phyloP scores from a whole-genome alignment of 2,329 filamentous ascomycete genomes.

The Stylonectria norvegica region DNA sequence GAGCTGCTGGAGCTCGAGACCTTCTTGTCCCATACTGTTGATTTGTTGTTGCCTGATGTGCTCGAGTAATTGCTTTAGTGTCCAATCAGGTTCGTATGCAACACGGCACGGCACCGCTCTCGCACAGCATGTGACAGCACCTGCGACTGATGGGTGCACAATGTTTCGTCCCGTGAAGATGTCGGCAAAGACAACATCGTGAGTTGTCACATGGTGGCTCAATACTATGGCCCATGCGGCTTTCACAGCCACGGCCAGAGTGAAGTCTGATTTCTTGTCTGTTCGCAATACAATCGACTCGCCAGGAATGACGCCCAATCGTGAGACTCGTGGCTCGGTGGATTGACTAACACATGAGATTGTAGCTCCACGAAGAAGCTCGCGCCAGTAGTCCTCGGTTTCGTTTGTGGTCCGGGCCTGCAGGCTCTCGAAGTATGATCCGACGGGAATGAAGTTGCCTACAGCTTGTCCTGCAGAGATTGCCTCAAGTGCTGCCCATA shows the following conservation, averaged over 20 bases:
- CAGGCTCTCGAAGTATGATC: background rate
- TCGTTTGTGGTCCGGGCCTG: background rate
- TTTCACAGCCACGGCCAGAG: background rate
- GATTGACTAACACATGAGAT: background rate
- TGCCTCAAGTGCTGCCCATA: background rate
- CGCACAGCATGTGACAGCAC: background rate
- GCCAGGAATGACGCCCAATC: background rate
- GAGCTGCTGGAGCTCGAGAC: background rate
- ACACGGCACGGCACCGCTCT: background rate
- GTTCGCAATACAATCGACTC: background rate
- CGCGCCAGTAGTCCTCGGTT: background rate
- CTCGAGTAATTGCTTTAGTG: background rate
- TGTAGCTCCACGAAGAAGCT: background rate
- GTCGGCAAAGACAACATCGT: slow-evolving; percentile 1
- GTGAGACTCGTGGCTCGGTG: background rate
- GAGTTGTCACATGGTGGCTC: background rate
- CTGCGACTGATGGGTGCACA: background rate
- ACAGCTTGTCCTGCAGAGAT: background rate
- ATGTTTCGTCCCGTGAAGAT: background rate
- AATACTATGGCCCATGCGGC: slow-evolving; percentile 1
- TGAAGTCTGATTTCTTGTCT: background rate
- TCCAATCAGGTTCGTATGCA: slow-evolving; percentile 1
- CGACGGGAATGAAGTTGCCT: background rate
- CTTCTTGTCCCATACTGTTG: slow-evolving; percentile 1
- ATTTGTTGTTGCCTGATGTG: background rate